A percentile compares a stretch with the other conserved stretches of the same genome.
phyloP scores from a whole-genome alignment of 345 rosid genomes.

The Cochlearia excelsa region DNA sequence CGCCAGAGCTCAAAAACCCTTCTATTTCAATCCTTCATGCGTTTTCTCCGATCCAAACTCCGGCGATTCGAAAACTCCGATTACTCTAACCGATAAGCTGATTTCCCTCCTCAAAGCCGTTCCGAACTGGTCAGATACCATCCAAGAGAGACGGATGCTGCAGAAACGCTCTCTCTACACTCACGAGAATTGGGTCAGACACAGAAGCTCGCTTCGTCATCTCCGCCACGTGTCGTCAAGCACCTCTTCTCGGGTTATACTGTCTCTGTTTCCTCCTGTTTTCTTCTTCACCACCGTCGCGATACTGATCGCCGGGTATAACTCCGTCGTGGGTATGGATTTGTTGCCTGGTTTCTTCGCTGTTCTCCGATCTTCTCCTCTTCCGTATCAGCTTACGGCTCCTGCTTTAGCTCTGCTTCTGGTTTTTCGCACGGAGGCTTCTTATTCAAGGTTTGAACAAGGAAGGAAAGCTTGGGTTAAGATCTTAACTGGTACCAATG shows the following conservation, averaged over 20 bases:
- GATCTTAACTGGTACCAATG: conserved; percentile 64
- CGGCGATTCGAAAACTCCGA: conserved; percentile 13
- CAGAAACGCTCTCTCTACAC: conserved; percentile 67
- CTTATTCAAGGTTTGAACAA: conserved; percentile 82
- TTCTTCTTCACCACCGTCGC: conserved; percentile 69
- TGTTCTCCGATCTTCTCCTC: conserved; percentile 64
- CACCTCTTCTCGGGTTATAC: conserved; percentile 69
- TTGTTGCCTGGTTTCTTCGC: conserved; percentile 66
- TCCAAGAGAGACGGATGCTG: conserved; percentile 78
- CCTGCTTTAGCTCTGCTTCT: conserved; percentile 88
- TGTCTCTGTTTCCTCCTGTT: conserved; percentile 89
- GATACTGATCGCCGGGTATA: conserved; percentile 55
- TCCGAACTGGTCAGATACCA: conserved; percentile 84
- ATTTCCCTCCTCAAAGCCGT: conserved; percentile 59
- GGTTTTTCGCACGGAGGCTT: conserved; percentile 92
- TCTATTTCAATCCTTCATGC: conserved; percentile 32
- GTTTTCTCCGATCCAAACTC: conserved; percentile 33
- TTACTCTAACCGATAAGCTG: conserved; percentile 32
- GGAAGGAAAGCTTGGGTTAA: conserved; percentile 86
- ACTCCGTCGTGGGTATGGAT: conserved; percentile 58
- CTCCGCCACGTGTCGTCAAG: conserved; percentile 72
- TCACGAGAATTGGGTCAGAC: conserved; percentile 80
- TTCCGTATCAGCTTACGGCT: conserved; percentile 87
- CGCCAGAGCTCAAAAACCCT: conserved; percentile 32
- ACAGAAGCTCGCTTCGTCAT: conserved; percentile 87